Evolutionary conservation across 2,329 filamentous ascomycete species (phyloP), one percentile per base, ranked within the genome.

Genomic region (Lachnellula cervina): DNA sequence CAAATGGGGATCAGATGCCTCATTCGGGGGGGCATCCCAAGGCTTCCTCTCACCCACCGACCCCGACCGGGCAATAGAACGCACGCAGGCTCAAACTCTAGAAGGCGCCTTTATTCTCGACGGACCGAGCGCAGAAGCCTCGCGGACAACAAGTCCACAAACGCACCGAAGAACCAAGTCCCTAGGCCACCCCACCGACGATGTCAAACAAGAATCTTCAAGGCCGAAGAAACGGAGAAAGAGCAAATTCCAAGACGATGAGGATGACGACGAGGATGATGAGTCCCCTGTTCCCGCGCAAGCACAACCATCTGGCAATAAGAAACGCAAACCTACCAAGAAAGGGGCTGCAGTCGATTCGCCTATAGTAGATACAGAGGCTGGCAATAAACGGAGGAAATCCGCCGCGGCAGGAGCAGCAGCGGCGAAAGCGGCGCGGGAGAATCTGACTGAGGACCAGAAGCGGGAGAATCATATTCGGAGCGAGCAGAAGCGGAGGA

Each of bases 391-490:
- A 64, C 73, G 80, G 49, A 75, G 79, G 37, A 83, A 81, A 64
- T 81, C 80, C 1, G 69, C 67, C 6, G 62, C 60, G n/a, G 48
- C 56, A 14, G 35, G 59, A 11, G 55, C 70, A n/a, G 52, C 63
- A 9, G 57, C 62, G 2, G 57, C 70, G 17, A 85, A 84, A 64
- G 56, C 73, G 2, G 68, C 77, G 2, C 74, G 87, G 25, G 81
- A 86, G 65, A 86, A 86, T 60, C 70, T 94, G 4, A 82, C 84
- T 0, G 88, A 93, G 62, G 85, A 88, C 58, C 88, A 94, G 71
- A 94, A 93, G 72, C 80, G 89, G 46, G 86, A 86, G 66, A 96
- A 96, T 63, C 90, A 95, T 68, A 94, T 96, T 61, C 79, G 86
- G 51, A 94, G 90, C 51, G 90, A 95, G 69, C 89, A 96, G 73